phyloP scores from a whole-genome alignment of 179 eudicot genomes.

The Beta corolliflora region DNA sequence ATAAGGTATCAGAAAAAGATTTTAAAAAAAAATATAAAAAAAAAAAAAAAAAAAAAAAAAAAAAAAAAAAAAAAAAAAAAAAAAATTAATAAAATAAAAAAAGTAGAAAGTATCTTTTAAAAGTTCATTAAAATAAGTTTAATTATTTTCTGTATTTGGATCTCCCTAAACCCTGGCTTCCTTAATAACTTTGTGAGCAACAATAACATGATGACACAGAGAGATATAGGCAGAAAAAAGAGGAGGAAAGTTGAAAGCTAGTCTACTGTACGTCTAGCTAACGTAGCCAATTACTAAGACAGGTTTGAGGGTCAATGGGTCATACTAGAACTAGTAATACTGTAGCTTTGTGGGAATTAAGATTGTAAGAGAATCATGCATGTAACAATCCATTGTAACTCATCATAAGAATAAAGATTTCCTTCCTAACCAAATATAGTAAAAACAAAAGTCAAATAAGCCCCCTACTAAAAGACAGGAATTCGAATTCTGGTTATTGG shows the following conservation, averaged over 20 bases:
- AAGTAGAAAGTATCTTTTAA: too few species aligned
- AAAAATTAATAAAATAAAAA: too few species aligned
- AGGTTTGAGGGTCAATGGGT: background rate
- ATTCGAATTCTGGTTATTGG: slow-evolving; percentile 1
- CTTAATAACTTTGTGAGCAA: too few species aligned
- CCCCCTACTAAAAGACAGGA: background rate
- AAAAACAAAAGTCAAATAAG: background rate
- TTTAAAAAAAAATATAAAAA: too few species aligned
- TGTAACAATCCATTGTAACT: background rate
- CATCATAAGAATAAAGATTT: background rate
- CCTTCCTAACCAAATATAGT: slow-evolving; percentile 7
- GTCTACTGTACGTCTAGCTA: background rate
- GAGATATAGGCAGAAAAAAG: too few species aligned
- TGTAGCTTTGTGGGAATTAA: background rate
- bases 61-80: too few species aligned
- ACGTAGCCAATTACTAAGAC: background rate
- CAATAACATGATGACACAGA: too few species aligned
- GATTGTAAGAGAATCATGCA: background rate
- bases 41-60: too few species aligned
- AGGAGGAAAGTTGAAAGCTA: background rate
- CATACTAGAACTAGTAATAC: background rate
- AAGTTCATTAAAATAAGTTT: too few species aligned
- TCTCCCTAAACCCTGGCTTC: too few species aligned
- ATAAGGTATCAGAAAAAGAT: too few species aligned
- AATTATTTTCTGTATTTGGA: too few species aligned